Evolutionary conservation across 768 basidiomycete genomes (phyloP).

Genomic region (Coprinopsis marcescibilis): DNA sequence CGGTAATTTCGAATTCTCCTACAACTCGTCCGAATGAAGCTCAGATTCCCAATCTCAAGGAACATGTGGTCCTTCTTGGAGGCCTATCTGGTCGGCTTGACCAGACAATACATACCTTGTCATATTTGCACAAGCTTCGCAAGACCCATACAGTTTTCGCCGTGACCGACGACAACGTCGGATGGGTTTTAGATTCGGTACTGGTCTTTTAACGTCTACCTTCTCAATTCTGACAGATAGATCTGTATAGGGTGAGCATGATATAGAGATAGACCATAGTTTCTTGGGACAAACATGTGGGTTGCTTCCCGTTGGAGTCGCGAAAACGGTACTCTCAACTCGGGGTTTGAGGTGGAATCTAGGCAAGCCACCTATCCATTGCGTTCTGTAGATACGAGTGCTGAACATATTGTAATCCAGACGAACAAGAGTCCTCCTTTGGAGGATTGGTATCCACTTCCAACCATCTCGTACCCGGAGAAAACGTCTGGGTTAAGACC

Average conservation of each 20-base stretch:
- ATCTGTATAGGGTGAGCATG: slow-evolving; percentile 68
- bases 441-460: slow-evolving; percentile 88
- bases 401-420: slow-evolving; percentile 27
- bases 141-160: slow-evolving; percentile 57
- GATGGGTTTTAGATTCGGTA: slow-evolving; percentile 83
- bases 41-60: slow-evolving; percentile 28
- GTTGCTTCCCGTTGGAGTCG: slow-evolving; percentile 86
- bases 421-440: slow-evolving; percentile 65
- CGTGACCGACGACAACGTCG: slow-evolving; percentile 86
- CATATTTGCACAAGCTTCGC: slow-evolving; percentile 77
- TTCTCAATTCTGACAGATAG: not conserved
- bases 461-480: slow-evolving; percentile 75
- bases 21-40: slow-evolving; percentile 19
- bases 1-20: slow-evolving; percentile 26
- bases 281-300: slow-evolving; percentile 87
- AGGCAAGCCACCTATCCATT: slow-evolving; percentile 50
- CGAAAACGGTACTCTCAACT: slow-evolving; percentile 71
- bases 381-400: not conserved
- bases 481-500: slow-evolving; percentile 62
- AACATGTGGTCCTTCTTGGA: slow-evolving; percentile 75
- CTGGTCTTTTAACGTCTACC: slow-evolving; percentile 18
- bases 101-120: slow-evolving; percentile 88
- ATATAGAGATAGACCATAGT: slow-evolving; percentile 66
- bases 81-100: slow-evolving; percentile 90
- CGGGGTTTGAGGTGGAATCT: slow-evolving; percentile 87